phyloP scores from a whole-genome alignment of 768 basidiomycete genomes.

The Xerocomellus chrysenteron region DNA sequence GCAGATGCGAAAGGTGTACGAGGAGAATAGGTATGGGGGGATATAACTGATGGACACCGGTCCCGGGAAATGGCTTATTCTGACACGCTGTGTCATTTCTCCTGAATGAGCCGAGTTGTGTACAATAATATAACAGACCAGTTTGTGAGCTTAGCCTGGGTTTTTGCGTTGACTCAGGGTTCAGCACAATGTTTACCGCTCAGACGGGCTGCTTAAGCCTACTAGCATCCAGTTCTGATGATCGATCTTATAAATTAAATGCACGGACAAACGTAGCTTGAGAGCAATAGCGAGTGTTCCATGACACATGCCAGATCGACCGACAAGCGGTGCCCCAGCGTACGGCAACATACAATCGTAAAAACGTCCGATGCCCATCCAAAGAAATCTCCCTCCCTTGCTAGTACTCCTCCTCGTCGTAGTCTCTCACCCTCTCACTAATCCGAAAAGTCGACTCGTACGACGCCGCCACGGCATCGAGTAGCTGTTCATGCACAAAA shows the following conservation, averaged over 20 bases:
- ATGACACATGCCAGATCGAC: not conserved
- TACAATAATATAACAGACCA: not conserved
- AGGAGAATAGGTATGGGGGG: conserved; percentile 54
- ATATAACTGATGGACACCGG: not conserved
- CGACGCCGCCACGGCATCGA: not conserved
- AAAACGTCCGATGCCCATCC: not conserved
- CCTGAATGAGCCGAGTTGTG: not conserved
- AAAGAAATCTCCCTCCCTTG: not conserved
- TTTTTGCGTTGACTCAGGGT: not conserved
- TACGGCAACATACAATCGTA: not conserved
- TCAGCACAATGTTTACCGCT: not conserved
- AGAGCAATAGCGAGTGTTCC: not conserved
- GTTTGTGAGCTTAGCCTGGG: not conserved
- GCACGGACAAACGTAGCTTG: not conserved
- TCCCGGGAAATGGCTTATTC: not conserved
- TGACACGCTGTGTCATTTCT: not conserved
- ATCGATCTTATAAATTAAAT: not conserved
- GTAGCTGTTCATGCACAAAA: conserved; percentile 20
- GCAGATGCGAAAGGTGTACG: conserved; percentile 53
- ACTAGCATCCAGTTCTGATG: not conserved
- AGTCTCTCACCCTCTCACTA: not conserved
- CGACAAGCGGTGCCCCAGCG: not conserved
- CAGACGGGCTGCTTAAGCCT: not conserved
- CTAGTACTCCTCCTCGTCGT: not conserved
- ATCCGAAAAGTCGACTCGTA: not conserved